Percentiles rank a stretch among this genome's conserved stretches.
phyloP scores from a whole-genome alignment of 306 rosid genomes.

The Pyrus pyrifolia region DNA sequence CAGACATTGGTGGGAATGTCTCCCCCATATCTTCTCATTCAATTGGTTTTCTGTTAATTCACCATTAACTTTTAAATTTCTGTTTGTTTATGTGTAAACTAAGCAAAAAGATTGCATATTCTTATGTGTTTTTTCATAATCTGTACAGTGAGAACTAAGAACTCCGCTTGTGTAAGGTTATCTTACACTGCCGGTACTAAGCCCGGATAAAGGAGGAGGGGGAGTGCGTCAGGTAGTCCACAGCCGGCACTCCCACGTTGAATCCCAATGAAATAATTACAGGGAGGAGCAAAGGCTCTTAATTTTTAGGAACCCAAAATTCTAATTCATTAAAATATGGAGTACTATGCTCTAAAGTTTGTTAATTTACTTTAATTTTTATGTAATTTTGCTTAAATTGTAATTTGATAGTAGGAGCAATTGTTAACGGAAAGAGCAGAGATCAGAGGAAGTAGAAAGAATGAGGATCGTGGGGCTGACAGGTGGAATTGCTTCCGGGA shows the following conservation, averaged over 20 bases:
- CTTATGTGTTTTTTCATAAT: neutral
- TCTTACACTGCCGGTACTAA: too few relatives aligned
- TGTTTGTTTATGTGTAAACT: neutral
- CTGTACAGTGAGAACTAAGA: neutral
- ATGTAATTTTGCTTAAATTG: neutral
- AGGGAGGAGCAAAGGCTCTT: neutral
- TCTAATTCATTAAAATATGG: neutral
- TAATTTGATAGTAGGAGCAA: neutral
- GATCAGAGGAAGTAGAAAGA: neutral
- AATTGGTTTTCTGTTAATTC: neutral
- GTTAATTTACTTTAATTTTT: neutral
- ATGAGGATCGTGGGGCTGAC: conserved; percentile 84
- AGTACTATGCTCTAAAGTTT: neutral
- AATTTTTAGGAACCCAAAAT: neutral
- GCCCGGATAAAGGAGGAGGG: too few relatives aligned
- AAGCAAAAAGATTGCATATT: neutral
- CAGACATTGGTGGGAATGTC: too few relatives aligned
- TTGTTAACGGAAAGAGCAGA: neutral
- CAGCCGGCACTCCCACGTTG: too few relatives aligned
- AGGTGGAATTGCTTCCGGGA: conserved; percentile 78
- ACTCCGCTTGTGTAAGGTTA: too few relatives aligned
- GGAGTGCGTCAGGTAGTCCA: too few relatives aligned
- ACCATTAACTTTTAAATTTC: too few relatives aligned
- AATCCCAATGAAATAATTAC: neutral
- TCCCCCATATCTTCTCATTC: neutral